Conservation (phyloP, 257 asterid species). For the Perilla frutescens region DNA sequence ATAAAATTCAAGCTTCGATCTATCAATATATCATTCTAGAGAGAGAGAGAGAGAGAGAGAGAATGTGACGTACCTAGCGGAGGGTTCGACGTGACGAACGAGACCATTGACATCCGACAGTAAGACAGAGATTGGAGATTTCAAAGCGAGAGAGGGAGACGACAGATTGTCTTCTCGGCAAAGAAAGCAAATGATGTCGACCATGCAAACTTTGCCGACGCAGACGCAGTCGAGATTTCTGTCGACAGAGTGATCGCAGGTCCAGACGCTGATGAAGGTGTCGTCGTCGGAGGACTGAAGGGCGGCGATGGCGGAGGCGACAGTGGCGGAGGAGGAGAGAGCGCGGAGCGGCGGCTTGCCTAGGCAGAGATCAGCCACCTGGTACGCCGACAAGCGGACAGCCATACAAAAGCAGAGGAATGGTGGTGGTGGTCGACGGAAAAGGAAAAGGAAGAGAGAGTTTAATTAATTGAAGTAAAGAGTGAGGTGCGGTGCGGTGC, state of each 20-base stretch:
- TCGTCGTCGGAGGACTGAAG: conserved; percentile 53
- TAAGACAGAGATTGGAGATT: conserved; percentile 65
- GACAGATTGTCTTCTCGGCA: conserved; percentile 57
- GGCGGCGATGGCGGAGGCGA: conserved; percentile 68
- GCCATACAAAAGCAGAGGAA: conserved; percentile 62
- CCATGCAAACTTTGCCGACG: conserved; percentile 82
- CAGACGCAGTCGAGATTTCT: conserved; percentile 53
- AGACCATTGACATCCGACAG: conserved; percentile 46
- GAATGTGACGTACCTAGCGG: conserved; percentile 52
- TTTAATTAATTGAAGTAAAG: not conserved
- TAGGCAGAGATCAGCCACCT: conserved; percentile 89
- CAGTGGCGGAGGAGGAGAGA: conserved; percentile 65
- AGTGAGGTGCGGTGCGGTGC: not conserved
- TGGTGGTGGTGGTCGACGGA: not conserved
- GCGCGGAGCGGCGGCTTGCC: conserved; percentile 89
- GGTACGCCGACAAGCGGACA: conserved; percentile 54
- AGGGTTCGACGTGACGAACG: conserved; percentile 71
- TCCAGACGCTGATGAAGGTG: conserved; percentile 71
- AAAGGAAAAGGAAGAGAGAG: not conserved
- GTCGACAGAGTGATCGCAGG: conserved; percentile 56
- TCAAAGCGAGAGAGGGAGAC: conserved; percentile 64
- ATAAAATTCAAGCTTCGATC: conserved; percentile 5
- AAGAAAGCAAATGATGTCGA: conserved; percentile 71
- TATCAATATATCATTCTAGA: too few relatives aligned
- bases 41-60: conserved; percentile 4